Conservation (phyloP, 139 green algal species). For the Chlamydomonas eustigma region DNA sequence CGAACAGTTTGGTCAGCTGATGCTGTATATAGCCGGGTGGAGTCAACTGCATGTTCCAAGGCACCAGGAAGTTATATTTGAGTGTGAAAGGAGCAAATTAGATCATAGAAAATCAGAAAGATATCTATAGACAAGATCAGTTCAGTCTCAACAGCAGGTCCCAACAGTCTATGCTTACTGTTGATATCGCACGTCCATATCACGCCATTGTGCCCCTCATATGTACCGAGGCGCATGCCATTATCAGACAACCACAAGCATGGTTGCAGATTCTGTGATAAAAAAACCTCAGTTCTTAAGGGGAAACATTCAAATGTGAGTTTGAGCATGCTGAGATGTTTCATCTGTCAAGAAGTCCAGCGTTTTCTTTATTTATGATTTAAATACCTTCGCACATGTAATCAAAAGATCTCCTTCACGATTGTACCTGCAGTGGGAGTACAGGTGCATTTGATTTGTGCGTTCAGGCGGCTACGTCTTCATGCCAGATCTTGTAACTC, state of each 20-base stretch:
- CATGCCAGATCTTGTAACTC: constrained; percentile 29
- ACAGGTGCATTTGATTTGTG: no score
- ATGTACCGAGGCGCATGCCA: constrained; percentile 90
- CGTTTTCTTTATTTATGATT: background rate
- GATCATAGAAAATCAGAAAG: no score
- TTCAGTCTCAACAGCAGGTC: background rate
- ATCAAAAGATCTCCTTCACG: constrained; percentile 93
- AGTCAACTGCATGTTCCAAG: constrained; percentile 20
- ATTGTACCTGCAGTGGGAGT: constrained; percentile 80
- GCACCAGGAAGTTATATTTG: no score
- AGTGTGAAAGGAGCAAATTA: no score
- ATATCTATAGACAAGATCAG: no score
- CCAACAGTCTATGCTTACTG: constrained; percentile 47
- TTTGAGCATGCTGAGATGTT: background rate
- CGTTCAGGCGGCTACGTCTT: background rate
- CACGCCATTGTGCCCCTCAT: constrained; percentile 93
- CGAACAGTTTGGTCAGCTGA: constrained; percentile 83
- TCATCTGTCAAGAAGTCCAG: background rate
- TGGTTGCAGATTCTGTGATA: constrained; percentile 29
- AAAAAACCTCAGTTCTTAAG: background rate
- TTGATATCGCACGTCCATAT: constrained; percentile 90
- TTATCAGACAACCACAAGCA: constrained; percentile 93
- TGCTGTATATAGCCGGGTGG: constrained; percentile 27
- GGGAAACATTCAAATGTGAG: background rate
- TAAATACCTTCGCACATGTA: constrained; percentile 85